These are phyloP conservation scores for Nitzschia sp. DNA, from an alignment of 108 stramenopile species.

Conservation along the genomic window DNA sequence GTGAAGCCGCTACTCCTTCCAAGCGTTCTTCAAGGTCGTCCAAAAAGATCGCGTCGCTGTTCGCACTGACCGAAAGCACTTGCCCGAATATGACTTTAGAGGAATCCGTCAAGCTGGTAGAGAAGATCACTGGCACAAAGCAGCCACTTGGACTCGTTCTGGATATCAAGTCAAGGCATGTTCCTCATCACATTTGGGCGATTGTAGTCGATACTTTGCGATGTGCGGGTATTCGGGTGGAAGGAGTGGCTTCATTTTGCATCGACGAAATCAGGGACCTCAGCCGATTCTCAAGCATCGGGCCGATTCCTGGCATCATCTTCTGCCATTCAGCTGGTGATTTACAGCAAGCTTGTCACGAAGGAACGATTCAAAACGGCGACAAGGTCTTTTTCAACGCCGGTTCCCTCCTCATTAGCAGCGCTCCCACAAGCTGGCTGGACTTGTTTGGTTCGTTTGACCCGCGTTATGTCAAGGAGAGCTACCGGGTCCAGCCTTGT, in stretches of 20 bases:
- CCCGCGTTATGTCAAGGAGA: slow-evolving; percentile 47
- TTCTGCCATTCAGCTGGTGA: slow-evolving; percentile 88
- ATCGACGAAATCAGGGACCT: slow-evolving; percentile 78
- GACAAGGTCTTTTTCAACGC: slow-evolving; percentile 88
- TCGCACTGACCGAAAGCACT: slow-evolving; percentile 11
- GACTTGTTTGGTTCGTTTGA: slow-evolving; percentile 53
- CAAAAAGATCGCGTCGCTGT: slow-evolving; percentile 1
- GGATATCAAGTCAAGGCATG: slow-evolving; percentile 86
- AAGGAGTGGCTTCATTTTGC: slow-evolving; percentile 76
- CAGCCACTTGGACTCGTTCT: slow-evolving; percentile 72
- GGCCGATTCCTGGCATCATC: slow-evolving; percentile 63
- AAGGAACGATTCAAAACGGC: slow-evolving; percentile 57
- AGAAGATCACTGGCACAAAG: slow-evolving; percentile 52
- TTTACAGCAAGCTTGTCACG: slow-evolving; percentile 74
- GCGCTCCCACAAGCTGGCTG: background rate
- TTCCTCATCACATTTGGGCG: slow-evolving; percentile 73
- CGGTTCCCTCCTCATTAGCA: slow-evolving; percentile 47
- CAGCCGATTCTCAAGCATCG: slow-evolving; percentile 33
- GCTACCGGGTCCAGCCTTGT: slow-evolving; percentile 68
- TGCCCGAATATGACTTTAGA: slow-evolving; percentile 57
- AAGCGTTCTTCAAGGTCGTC: background rate
- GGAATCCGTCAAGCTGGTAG: slow-evolving; percentile 59
- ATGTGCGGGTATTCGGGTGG: slow-evolving; percentile 67
- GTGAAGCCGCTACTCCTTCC: slow-evolving; percentile 3
- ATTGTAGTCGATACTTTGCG: slow-evolving; percentile 69